A percentile compares a stretch with the other conserved stretches of the same genome.
phyloP scores from a whole-genome alignment of 2,329 filamentous ascomycete genomes.

The Alternaria triticimaculans region DNA sequence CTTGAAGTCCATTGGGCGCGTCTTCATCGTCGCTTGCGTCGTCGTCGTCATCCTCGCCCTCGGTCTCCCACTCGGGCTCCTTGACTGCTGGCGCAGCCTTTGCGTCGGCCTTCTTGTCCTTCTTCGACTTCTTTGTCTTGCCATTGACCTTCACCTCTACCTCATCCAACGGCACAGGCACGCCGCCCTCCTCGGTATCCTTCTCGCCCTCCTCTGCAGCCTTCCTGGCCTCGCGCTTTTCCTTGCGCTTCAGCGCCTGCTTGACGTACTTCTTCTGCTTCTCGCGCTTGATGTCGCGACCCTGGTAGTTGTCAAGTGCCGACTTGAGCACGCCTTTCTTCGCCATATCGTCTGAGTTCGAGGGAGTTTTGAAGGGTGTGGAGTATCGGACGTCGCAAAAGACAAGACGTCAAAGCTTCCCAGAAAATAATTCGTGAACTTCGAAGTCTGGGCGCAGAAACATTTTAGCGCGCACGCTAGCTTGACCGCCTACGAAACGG shows the following conservation, averaged over 20 bases:
- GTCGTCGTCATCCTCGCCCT: slow-evolving; percentile 46
- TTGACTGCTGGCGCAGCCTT: slow-evolving; percentile 29
- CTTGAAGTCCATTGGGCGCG: slow-evolving; percentile 24
- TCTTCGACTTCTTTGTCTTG: slow-evolving; percentile 40
- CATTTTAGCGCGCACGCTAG: slow-evolving; percentile 34
- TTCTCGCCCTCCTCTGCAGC: slow-evolving; percentile 20
- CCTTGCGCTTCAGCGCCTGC: slow-evolving; percentile 14
- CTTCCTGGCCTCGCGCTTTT: slow-evolving; percentile 4
- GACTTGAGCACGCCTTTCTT: slow-evolving; percentile 61
- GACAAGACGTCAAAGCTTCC: slow-evolving; percentile 27
- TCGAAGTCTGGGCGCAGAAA: slow-evolving; percentile 48
- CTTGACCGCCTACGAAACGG: slow-evolving; percentile 37
- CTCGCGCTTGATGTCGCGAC: slow-evolving; percentile 75
- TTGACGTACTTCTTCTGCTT: slow-evolving; percentile 55
- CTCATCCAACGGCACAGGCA: slow-evolving; percentile 38
- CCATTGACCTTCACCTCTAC: slow-evolving; percentile 37
- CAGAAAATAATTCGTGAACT: slow-evolving; percentile 32
- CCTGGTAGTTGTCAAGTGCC: slow-evolving; percentile 65
- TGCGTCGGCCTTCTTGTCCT: slow-evolving; percentile 44
- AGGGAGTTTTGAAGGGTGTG: background rate
- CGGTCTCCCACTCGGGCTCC: slow-evolving; percentile 43
- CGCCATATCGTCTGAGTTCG: slow-evolving; percentile 41
- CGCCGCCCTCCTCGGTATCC: slow-evolving; percentile 37
- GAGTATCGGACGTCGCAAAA: slow-evolving; percentile 5
- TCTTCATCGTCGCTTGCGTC: slow-evolving; percentile 47